Evolutionary conservation across 805 yeast species (phyloP), one percentile per base, ranked within the genome.

Genomic region (Yamadazyma nakazawae): DNA sequence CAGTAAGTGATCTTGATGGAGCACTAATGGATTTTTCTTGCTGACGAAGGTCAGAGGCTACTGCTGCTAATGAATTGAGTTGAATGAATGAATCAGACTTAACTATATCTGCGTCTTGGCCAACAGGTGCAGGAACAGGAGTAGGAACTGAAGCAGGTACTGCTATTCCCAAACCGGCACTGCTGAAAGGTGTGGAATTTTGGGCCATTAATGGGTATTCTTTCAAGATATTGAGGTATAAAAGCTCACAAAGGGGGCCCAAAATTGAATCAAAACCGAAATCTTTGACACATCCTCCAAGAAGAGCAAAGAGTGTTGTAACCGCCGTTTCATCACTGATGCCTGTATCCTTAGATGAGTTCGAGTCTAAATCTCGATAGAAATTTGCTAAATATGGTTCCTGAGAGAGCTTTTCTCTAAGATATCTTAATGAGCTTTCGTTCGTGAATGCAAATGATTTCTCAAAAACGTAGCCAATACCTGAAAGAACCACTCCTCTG

Each of bases 251-350:
- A 24, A 88, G 62, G 2, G 86, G 83, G 48, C 74, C 74, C 47
- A 85, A 66, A n/a, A 83, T 73, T 2, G 75, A 60, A 56, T 88
- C 90, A 60, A 88, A 88, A 1, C 96, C 95, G 67, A 83, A 88
- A 62, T 88, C 96, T 51, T 81, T 83, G 32, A 85, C 75, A 50
- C 88, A 77, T 9, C 85, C 82, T 2, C 94, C 95, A 17, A 86
- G 59, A 21, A 84, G 58, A 34, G 82, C 78, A 54, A 75, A 75
- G 39, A 85, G 66, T 3, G 86, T 65, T 43, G 80, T 72, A 0
- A 77, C 68, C 0, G 85, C 83, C 25, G 77, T 73, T 19, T 70
- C 76, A 48, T 80, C 82, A 51, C 61, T 62, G 52, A 45, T 62
- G 62, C 30, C 25, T 2, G 43, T 13, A 10, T 31, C 42, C 3